Percentiles rank a stretch among this genome's conserved stretches.
phyloP scores from a whole-genome alignment of 495 filamentous ascomycete genomes.

The Penicillium simplicissimum region DNA sequence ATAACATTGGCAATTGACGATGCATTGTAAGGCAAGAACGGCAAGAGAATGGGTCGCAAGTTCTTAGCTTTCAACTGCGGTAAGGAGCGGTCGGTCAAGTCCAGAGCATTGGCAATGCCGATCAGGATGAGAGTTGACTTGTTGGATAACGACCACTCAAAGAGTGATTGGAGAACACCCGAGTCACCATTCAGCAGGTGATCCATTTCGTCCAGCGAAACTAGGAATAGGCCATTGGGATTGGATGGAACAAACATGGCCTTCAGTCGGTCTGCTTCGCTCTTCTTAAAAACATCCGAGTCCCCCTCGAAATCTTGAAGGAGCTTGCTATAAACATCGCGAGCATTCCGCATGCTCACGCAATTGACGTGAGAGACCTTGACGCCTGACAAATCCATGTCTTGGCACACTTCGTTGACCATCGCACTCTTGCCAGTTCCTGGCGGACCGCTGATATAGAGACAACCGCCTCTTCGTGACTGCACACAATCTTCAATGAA shows the following conservation, averaged over 20 bases:
- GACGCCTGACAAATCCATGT: conserved; percentile 51
- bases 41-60: conserved; percentile 83
- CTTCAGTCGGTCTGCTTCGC: conserved; percentile 57
- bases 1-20: conserved; percentile 87
- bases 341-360: conserved; percentile 85
- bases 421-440: conserved; percentile 97
- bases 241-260: conserved; percentile 64
- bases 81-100: conserved; percentile 92
- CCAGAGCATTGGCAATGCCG: conserved; percentile 95
- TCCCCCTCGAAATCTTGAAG: conserved; percentile 63
- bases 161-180: conserved; percentile 83
- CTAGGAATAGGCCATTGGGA: conserved; percentile 60
- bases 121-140: conserved; percentile 79
- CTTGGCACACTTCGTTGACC: conserved; percentile 72
- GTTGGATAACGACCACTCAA: conserved; percentile 85
- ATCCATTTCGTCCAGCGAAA: conserved; percentile 93
- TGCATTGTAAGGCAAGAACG: conserved; percentile 90
- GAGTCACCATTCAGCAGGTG: conserved; percentile 84
- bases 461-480: conserved; percentile 69
- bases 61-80: conserved; percentile 91
- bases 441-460: conserved; percentile 94
- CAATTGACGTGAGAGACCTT: conserved; percentile 86
- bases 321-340: conserved; percentile 77
- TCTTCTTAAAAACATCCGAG: conserved; percentile 56
- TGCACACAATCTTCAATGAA: conserved; percentile 70